Conservation (phyloP, 805 yeast species). For the Wickerhamiella domercqiae region DNA sequence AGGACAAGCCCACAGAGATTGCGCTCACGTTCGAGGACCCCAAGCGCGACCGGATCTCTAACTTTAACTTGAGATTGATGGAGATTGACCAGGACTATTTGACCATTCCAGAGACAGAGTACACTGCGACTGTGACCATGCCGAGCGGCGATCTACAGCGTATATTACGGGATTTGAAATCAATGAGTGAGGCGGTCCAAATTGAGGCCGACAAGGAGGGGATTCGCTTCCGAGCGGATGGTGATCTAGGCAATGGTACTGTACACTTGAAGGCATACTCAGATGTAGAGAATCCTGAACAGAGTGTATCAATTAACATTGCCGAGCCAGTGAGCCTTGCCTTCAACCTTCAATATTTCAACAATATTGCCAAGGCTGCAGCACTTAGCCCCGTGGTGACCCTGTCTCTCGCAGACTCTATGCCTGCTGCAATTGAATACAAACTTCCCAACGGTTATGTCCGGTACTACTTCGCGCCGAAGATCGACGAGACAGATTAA, state of each 20-base stretch:
- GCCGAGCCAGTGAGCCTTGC: constrained; percentile 76
- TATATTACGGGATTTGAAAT: constrained; percentile 73
- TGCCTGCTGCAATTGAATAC: constrained; percentile 90
- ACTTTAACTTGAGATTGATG: constrained; percentile 83
- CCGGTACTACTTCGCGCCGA: constrained; percentile 94
- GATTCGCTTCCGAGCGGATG: constrained; percentile 76
- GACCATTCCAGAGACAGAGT: constrained; percentile 85
- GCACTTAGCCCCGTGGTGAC: constrained; percentile 62
- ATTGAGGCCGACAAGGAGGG: constrained; percentile 83
- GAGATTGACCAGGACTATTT: constrained; percentile 92
- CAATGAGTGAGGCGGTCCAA: constrained; percentile 73
- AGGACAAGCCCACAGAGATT: constrained; percentile 69
- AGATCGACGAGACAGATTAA: constrained; percentile 78
- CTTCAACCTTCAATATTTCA: constrained; percentile 81
- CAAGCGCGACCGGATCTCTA: constrained; percentile 79
- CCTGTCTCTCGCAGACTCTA: constrained; percentile 72
- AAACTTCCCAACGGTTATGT: constrained; percentile 82
- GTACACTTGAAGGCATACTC: constrained; percentile 73
- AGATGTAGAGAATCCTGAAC: constrained; percentile 62
- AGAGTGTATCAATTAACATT: constrained; percentile 58
- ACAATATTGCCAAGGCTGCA: constrained; percentile 85
- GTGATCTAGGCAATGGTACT: constrained; percentile 80
- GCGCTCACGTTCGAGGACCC: constrained; percentile 80
- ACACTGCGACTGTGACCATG: constrained; percentile 72
- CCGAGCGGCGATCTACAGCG: constrained; percentile 82